Evolutionary conservation across 192 early-diverging fungal genomes (phyloP).

Genomic region (Podochytrium sp.): DNA sequence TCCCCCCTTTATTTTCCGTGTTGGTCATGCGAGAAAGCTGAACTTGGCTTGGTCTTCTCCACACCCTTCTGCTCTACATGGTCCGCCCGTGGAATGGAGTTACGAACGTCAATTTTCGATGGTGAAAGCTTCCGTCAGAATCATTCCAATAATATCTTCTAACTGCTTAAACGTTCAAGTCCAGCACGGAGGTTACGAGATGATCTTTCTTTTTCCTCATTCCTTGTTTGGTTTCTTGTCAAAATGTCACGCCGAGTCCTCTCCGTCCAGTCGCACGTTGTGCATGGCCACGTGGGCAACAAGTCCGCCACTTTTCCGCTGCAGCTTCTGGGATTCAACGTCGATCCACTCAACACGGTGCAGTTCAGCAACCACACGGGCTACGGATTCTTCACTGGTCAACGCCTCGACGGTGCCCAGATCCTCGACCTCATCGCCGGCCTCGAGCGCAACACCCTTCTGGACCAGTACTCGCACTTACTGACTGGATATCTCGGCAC

Average conservation of each 20-base stretch:
- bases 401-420: constrained; percentile 56
- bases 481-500: constrained; percentile 90
- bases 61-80: no score
- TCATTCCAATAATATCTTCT: no score
- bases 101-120: no score
- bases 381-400: constrained; percentile 76
- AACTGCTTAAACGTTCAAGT: no score
- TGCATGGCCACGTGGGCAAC: constrained; percentile 65
- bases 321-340: constrained; percentile 87
- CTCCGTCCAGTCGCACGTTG: constrained; percentile 67
- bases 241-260: constrained; percentile 45
- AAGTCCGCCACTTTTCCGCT: constrained; percentile 91
- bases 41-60: no score
- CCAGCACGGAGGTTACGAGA: no score
- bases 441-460: constrained; percentile 72
- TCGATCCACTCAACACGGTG: constrained; percentile 91
- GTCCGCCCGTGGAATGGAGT: no score
- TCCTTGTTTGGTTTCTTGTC: no score
- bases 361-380: constrained; percentile 94
- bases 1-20: no score
- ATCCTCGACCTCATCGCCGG: constrained; percentile 74
- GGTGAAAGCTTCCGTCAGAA: no score
- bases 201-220: no score
- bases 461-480: constrained; percentile 75
- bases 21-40: no score